These are phyloP conservation scores for Russula foetens DNA, from an alignment of 768 basidiomycete species.

Conservation along the genomic window DNA sequence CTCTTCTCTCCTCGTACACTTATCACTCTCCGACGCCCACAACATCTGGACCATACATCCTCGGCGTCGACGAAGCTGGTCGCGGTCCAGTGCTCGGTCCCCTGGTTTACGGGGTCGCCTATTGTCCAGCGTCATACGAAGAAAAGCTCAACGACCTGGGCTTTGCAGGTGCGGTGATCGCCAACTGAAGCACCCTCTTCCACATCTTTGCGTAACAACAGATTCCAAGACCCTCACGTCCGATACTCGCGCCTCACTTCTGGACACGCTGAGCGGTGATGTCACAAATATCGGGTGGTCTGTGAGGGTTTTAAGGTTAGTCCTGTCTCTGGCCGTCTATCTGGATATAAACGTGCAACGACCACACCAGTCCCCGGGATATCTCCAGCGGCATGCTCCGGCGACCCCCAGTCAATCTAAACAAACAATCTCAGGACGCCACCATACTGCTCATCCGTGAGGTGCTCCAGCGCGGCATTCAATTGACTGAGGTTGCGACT, in stretches of 20 bases:
- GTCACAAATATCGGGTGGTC: conserved; percentile 73
- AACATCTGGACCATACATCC: conserved; percentile 72
- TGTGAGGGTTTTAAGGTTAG: conserved; percentile 45
- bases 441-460: conserved; percentile 84
- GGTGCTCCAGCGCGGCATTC: conserved; percentile 71
- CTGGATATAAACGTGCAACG: neutral
- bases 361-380: conserved; percentile 63
- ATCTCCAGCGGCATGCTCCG: conserved; percentile 91
- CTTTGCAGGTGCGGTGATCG: conserved; percentile 64
- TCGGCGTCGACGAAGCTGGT: conserved; percentile 99
- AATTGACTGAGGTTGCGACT: conserved; percentile 60
- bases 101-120: conserved; percentile 92
- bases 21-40: conserved; percentile 70
- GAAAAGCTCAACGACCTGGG: conserved; percentile 71
- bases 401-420: conserved; percentile 76
- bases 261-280: conserved; percentile 62
- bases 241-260: conserved; percentile 54
- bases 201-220: conserved; percentile 27
- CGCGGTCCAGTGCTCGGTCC: conserved; percentile 94
- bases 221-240: conserved; percentile 89
- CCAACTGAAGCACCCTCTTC: neutral
- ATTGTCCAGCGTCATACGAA: conserved; percentile 75
- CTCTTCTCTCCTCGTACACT: conserved; percentile 64
- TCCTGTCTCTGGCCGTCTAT: neutral
- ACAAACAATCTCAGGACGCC: conserved; percentile 81